A percentile compares a stretch with the other conserved stretches of the same genome.
Evolutionary conservation across 1,284 basidiomycete species (phyloP).

Genomic region (Cryptococcus maquisensis): DNA sequence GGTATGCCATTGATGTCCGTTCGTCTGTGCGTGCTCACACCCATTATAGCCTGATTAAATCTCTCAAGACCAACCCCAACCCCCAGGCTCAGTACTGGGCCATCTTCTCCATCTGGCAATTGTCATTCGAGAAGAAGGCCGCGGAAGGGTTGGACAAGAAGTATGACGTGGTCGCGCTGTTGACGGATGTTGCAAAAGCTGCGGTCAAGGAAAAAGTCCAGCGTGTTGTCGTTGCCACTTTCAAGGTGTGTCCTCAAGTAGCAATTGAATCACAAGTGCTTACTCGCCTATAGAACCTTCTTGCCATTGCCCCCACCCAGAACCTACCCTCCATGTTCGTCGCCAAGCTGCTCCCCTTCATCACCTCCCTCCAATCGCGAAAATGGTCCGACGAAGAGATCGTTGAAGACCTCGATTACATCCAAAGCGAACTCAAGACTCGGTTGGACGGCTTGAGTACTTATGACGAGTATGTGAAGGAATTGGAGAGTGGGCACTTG

Average conservation of each 20-base stretch:
- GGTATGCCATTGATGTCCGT: slow-evolving; percentile 24
- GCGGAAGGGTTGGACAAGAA: slow-evolving; percentile 82
- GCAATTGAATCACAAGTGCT: background rate
- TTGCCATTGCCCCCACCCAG: slow-evolving; percentile 55
- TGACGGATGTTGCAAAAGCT: slow-evolving; percentile 78
- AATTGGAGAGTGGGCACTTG: slow-evolving; percentile 82
- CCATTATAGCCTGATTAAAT: slow-evolving; percentile 63
- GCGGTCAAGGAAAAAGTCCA: slow-evolving; percentile 98
- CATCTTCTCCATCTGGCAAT: slow-evolving; percentile 86
- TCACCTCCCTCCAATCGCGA: slow-evolving; percentile 73
- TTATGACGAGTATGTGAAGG: slow-evolving; percentile 92
- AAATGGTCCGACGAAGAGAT: slow-evolving; percentile 96
- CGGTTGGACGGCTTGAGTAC: slow-evolving; percentile 87
- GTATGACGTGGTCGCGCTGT: slow-evolving; percentile 81
- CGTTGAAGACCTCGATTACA: slow-evolving; percentile 80
- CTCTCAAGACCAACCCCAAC: slow-evolving; percentile 61
- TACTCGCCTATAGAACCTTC: slow-evolving; percentile 64
- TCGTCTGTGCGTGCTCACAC: background rate
- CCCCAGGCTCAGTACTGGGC: slow-evolving; percentile 97
- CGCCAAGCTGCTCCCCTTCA: slow-evolving; percentile 76
- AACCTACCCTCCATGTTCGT: slow-evolving; percentile 93
- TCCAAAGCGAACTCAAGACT: slow-evolving; percentile 73
- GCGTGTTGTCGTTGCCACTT: slow-evolving; percentile 88
- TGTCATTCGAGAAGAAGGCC: slow-evolving; percentile 82
- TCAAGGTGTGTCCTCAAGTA: slow-evolving; percentile 58